Conservation (phyloP, 164 flowering plant genomes). For the Annona squamosa region DNA sequence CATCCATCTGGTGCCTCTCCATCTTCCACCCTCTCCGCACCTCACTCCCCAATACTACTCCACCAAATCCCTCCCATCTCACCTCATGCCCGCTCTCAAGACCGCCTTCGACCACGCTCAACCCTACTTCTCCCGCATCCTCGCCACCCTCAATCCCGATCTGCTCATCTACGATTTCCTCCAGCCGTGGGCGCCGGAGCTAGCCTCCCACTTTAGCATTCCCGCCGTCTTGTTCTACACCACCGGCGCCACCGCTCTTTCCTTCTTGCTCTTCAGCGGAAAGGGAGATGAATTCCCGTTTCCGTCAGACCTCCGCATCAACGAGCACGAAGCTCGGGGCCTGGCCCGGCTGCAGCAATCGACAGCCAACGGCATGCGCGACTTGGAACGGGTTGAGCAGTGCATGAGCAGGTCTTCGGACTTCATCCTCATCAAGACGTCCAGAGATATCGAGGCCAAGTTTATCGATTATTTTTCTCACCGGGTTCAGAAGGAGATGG, state of each 20-base stretch:
- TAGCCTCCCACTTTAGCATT: conserved; percentile 12
- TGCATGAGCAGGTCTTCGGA: conserved; percentile 10
- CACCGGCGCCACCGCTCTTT: conserved; percentile 4
- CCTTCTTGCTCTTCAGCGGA: conserved; percentile 5
- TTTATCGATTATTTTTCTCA: conserved; percentile 21
- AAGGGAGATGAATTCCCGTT: conserved; percentile 15
- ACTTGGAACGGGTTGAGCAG: conserved; percentile 3
- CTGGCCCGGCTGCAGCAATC: not conserved
- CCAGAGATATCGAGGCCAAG: conserved; percentile 27
- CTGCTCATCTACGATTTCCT: conserved; percentile 23
- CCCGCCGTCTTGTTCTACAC: conserved; percentile 16
- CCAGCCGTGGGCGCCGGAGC: conserved; percentile 29
- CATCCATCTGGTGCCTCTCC: conserved; percentile 13
- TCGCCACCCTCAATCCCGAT: conserved; percentile 19
- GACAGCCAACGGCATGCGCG: not conserved
- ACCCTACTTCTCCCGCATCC: conserved; percentile 21
- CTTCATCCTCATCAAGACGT: conserved; percentile 24
- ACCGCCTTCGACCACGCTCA: conserved; percentile 23
- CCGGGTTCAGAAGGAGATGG: conserved; percentile 9
- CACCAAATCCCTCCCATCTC: conserved; percentile 26
- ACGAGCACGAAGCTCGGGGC: conserved; percentile 6
- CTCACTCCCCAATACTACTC: conserved; percentile 25
- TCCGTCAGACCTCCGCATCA: conserved; percentile 6
- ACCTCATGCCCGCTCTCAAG: conserved; percentile 31
- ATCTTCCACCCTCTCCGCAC: conserved; percentile 23